Base-by-base conservation (phyloP, 495 filamentous ascomycete genomes). In the Penicillium riverlandense region DNA sequence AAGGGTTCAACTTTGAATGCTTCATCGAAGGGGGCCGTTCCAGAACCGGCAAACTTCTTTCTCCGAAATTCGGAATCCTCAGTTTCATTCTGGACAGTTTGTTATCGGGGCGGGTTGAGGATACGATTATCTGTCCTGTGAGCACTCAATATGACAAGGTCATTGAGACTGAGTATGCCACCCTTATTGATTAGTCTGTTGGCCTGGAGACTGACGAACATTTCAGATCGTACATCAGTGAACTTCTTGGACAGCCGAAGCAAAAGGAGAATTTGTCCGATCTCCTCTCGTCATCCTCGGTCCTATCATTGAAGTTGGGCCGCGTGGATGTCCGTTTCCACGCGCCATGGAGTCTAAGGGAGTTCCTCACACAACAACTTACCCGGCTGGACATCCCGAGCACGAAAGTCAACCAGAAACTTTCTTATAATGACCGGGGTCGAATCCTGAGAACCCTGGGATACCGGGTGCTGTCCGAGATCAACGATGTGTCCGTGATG, bases 111-210 rank as follows among this genome's bases (percentile, higher is more conserved):
- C 75, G 88, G 1, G 86, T 95, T 2, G 72, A 91, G 43, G 92
- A 98, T 61, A 85, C 88, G 11, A 85, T 94, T 27, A 84, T 98
- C 36, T 95, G 89, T 53, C 91, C 91, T 3, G 92, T 98, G 28
- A 91, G 86, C 60, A 95, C 89, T 2, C 92, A 97, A 55, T 98
- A 98, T 59, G 92, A 98, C 74, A 98, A 96, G 54, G 92, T 98
- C 38, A 87, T 98, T 38, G 92, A 98, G 62, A 96, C 90, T 7
- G 91, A 96, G 67, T 77, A 68, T 46, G 71, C 36, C n/a, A 11
- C 27, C 22, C 22, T 16, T 22, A 14, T 13, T 29, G 16, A 1
- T 38, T 0, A 22, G 4, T 4, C 4, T 22, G 22, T 6, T 22
- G 4, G 4, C 3, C 22, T 22, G 22, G 4, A 30, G 40, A 10